Percentiles rank a stretch among this genome's conserved stretches.
phyloP scores from a whole-genome alignment of 2,329 filamentous ascomycete species.

The Fonsecaea nubica region DNA sequence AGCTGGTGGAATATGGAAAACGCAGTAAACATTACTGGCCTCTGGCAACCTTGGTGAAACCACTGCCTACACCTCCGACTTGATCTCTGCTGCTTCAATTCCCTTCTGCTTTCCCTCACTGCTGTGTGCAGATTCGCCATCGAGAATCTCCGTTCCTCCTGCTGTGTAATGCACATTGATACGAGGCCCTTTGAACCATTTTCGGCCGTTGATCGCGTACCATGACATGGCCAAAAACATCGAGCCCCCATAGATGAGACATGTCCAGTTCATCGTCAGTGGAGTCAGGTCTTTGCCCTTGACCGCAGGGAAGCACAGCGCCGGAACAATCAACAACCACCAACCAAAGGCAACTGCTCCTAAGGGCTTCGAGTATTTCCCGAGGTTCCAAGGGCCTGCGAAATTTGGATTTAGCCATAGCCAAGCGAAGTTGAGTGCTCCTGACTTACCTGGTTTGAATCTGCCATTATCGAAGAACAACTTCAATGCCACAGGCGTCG shows the following conservation, averaged over 20 bases:
- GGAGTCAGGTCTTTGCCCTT: slow-evolving; percentile 42
- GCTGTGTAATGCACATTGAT: slow-evolving; percentile 41
- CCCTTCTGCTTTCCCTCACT: slow-evolving; percentile 11
- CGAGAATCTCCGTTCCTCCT: slow-evolving; percentile 19
- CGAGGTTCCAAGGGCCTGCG: slow-evolving; percentile 45
- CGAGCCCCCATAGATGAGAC: slow-evolving; percentile 44
- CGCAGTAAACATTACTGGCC: background rate
- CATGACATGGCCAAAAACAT: slow-evolving; percentile 43
- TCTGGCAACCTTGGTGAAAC: background rate
- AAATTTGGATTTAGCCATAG: slow-evolving; percentile 11
- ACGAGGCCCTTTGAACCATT: slow-evolving; percentile 46
- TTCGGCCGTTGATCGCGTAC: slow-evolving; percentile 43
- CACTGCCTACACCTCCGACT: slow-evolving; percentile 9
- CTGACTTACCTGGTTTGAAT: slow-evolving; percentile 40
- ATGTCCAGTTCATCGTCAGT: slow-evolving; percentile 46
- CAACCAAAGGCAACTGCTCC: slow-evolving; percentile 42
- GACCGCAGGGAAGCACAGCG: slow-evolving; percentile 44
- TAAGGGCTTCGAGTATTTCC: slow-evolving; percentile 41
- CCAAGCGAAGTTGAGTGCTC: background rate
- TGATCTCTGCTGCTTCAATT: slow-evolving; percentile 12
- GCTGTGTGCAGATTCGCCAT: slow-evolving; percentile 19
- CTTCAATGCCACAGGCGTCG: slow-evolving; percentile 42
- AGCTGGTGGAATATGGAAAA: background rate
- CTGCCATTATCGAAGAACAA: slow-evolving; percentile 42
- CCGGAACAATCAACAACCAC: slow-evolving; percentile 44